Percentiles rank a stretch among this genome's conserved stretches.
These are phyloP conservation scores for Priceomyces fermenticarens DNA, from an alignment of 805 yeast genomes.

Conservation along the genomic window DNA sequence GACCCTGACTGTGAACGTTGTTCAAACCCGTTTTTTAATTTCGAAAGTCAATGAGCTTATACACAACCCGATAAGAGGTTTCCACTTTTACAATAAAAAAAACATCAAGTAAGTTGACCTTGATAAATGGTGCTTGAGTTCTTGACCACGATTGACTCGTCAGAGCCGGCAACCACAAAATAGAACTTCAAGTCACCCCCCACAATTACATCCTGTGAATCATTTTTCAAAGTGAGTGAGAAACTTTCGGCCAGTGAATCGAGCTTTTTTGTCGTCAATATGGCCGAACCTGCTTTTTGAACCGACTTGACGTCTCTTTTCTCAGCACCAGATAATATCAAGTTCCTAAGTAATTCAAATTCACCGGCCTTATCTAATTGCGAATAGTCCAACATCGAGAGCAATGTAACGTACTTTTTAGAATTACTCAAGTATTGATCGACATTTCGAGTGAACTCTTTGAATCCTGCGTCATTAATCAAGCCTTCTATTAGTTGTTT, in stretches of 20 bases:
- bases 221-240: slow-evolving; percentile 22
- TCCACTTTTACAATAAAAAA: background rate
- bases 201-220: slow-evolving; percentile 16
- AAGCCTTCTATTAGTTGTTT: slow-evolving; percentile 14
- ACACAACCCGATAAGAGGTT: background rate
- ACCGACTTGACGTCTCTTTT: background rate
- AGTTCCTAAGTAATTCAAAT: slow-evolving; percentile 2
- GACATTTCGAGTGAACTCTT: slow-evolving; percentile 15
- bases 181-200: slow-evolving; percentile 30
- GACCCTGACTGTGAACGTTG: background rate
- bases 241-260: slow-evolving; percentile 17
- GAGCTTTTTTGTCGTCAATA: slow-evolving; percentile 14
- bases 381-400: slow-evolving; percentile 10
- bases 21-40: background rate
- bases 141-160: slow-evolving; percentile 18
- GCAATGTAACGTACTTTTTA: slow-evolving; percentile 21
- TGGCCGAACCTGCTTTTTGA: slow-evolving; percentile 3
- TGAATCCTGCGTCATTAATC: slow-evolving; percentile 13
- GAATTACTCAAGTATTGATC: slow-evolving; percentile 17
- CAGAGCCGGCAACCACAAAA: slow-evolving; percentile 14
- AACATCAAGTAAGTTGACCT: slow-evolving; percentile 12
- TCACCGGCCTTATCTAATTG: slow-evolving; percentile 1
- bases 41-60: background rate
- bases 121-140: slow-evolving; percentile 23
- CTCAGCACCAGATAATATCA: background rate